Evolutionary conservation across 169 alveolate genomes (phyloP), one percentile per base, ranked within the genome.

Genomic region (Theileria luwenshuni): DNA sequence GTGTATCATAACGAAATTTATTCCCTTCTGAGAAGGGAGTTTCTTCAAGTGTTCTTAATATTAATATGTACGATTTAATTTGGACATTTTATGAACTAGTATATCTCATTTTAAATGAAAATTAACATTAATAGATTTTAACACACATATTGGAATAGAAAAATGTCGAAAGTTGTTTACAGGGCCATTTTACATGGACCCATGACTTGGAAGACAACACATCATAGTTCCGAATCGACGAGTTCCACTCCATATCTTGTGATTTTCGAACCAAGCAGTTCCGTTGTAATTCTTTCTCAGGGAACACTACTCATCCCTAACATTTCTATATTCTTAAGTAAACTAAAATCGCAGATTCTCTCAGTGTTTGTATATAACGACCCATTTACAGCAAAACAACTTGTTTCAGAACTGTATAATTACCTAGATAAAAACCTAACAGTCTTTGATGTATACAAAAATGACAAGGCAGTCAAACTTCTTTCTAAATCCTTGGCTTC

Each of bases 181-280:
- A 47, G 87, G 68, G 87, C 41, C 48, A 79, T 79, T 27, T 38
- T 79, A 17, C 87, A 79, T 71, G 87, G 87, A 10, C 87, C 87
- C 28, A 41, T 69, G 45, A n/a, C 32, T 12, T 79, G 87, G 87
- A 79, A 79, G 72, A 74, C 76, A 15, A 56, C 71, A 21, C 41
- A 38, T 2, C 49, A 59, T 27, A 38, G 28, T 3, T 52, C 54
- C 42, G 77, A 51, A 6, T 23, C 49, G 33, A 59, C 32, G 15
- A 27, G 28, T 62, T 51, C 59, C 45, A 28, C 83, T 19, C 87
- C 87, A 1, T 79, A 68, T 41, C 49, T 79, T 25, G 87, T 79
- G 7, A 74, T 74, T 15, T 79, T 72, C 38, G 87, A 79, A 59
- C 87, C 87, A 12, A 62, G 45, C 5, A 68, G 56, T 30, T 51